Base-by-base conservation (phyloP, 2,329 filamentous ascomycete species). In the Albifimbria verrucaria region DNA sequence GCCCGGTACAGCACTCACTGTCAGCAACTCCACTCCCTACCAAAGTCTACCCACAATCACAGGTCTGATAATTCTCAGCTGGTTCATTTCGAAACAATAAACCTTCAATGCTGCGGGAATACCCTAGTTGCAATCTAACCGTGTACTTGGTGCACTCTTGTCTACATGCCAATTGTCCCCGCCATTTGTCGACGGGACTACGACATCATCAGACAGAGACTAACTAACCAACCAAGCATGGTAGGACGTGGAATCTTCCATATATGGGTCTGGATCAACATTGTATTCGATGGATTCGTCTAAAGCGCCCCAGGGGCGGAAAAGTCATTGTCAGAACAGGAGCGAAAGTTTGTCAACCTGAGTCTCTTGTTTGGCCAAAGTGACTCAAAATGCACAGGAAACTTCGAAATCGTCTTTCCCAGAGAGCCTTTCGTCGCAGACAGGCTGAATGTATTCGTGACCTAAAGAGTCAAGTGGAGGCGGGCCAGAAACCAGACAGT, bases 381-480 rank as follows among this genome's bases (percentile, higher is more conserved):
- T 39, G 4, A 12, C 11, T 39, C 11, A 39, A 12, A 12, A 39
- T 32, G 7, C 4, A 15, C 7, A 68, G 65, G 51, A 66, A 65
- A 50, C 55, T 66, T 22, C 65, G 66, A n/a, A 68, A 68, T 43
- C 65, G 66, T 12, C 57, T 68, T 1, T 67, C 66, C 0, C 66
- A 68, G 21, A 58, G 62, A n/a, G 65, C 66, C 0, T 68, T 68
- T 47, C 66, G 66, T 1, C 65, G 66, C 1, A 54, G 66, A 18
- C 64, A 65, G 32, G 64, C 61, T 2, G 64, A 68, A 49, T 59
- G 60, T 11, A 56, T 68, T 2, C 51, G 65, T 7, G 63, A 68
- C 32, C 52, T 68, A 0, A 58, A 57, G 2, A 65, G 49, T 3
- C 57, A 58, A 1, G 57, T 61, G 2, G 63, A 65, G 18, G 52